phyloP scores from a whole-genome alignment of 2,329 filamentous ascomycete species.

The Hawksworthiomyces lignivorus region DNA sequence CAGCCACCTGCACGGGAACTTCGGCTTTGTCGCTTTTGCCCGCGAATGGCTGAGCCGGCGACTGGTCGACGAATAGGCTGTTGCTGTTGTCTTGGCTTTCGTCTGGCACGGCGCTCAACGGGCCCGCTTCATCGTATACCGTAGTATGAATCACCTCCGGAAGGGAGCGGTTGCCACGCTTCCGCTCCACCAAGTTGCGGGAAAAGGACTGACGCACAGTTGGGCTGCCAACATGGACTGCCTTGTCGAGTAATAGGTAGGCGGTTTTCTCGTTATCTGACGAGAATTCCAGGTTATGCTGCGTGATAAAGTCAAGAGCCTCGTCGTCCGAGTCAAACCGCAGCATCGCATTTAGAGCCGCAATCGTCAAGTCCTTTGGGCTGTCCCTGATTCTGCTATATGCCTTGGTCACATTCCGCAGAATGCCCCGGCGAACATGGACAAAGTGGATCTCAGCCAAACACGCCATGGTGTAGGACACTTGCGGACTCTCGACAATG shows the following conservation, averaged over 20 bases:
- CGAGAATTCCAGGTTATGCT: conserved; percentile 47
- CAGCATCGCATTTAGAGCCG: conserved; percentile 48
- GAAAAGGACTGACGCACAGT: conserved; percentile 51
- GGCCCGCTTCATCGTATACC: conserved; percentile 34
- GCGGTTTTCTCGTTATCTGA: conserved; percentile 27
- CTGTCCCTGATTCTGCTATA: conserved; percentile 50
- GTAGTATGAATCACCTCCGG: conserved; percentile 50
- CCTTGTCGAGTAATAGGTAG: conserved; percentile 38
- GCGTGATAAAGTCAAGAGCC: conserved; percentile 55
- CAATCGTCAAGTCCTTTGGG: conserved; percentile 52
- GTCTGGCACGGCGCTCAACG: background rate
- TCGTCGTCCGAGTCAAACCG: conserved; percentile 61
- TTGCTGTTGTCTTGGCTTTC: background rate
- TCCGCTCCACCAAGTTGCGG: conserved; percentile 48
- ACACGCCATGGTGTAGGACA: conserved; percentile 64
- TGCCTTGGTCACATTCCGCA: conserved; percentile 46
- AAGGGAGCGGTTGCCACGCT: conserved; percentile 44
- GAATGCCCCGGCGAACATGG: conserved; percentile 48
- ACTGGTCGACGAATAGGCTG: conserved; percentile 12
- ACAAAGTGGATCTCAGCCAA: conserved; percentile 62
- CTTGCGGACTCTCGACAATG: conserved; percentile 46
- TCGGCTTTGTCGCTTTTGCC: background rate
- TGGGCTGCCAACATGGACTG: conserved; percentile 36
- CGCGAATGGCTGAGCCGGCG: background rate
- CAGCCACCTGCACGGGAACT: background rate